Percentiles rank a stretch among this genome's conserved stretches.
Evolutionary conservation across 768 basidiomycete species (phyloP).

Genomic region (Hemileccinum rubropunctum): DNA sequence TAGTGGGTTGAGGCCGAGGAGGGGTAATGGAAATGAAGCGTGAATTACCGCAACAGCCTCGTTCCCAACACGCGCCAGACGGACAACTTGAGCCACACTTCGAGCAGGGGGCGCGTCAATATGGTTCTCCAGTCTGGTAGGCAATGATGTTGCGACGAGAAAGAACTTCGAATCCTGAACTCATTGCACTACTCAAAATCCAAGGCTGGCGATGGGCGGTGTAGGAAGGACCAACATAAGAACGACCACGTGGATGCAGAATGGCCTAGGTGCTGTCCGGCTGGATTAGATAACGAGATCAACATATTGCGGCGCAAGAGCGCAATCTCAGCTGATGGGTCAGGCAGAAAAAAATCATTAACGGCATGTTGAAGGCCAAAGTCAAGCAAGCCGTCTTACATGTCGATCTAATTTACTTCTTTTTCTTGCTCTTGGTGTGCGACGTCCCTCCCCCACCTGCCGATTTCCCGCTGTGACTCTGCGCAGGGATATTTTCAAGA

Average conservation of each 20-base stretch:
- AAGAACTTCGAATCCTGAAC: not conserved
- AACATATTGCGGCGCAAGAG: conserved; percentile 15
- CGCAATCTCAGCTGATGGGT: conserved; percentile 19
- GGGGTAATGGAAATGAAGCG: conserved; percentile 17
- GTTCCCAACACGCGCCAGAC: conserved; percentile 27
- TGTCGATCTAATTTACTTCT: conserved; percentile 46
- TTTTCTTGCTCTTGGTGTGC: conserved; percentile 62
- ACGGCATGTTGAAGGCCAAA: conserved; percentile 16
- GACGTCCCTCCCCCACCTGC: conserved; percentile 35
- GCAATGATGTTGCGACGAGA: not conserved
- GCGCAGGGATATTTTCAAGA: conserved; percentile 23
- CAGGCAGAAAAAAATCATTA: conserved; percentile 21
- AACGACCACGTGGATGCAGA: conserved; percentile 15
- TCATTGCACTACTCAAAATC: conserved; percentile 3
- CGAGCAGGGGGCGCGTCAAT: conserved; percentile 2
- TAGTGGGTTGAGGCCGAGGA: conserved; percentile 23
- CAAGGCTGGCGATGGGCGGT: not conserved
- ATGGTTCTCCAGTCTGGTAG: not conserved
- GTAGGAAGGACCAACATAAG: not conserved
- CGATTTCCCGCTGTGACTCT: conserved; percentile 33
- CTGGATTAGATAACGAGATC: conserved; percentile 31
- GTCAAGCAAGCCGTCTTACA: conserved; percentile 19
- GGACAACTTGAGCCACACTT: conserved; percentile 17
- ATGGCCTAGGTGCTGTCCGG: not conserved
- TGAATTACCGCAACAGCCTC: conserved; percentile 29